Evolutionary conservation across 352 stramenopile species (phyloP).

Genomic region (Thalassiosira livingstoniorum): DNA sequence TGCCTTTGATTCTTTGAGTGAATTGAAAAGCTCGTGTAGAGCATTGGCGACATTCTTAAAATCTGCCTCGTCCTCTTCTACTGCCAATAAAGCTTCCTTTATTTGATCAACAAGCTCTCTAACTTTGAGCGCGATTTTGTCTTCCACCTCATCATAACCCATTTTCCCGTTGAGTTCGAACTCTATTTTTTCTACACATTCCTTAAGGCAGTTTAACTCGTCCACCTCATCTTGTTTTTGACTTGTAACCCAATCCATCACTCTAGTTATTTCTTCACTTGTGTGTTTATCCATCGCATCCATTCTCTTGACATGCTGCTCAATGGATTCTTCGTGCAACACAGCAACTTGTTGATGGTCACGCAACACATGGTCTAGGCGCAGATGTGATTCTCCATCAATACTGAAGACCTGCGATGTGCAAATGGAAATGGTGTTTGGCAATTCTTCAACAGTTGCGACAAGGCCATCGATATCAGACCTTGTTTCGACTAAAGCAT

Average conservation of each 20-base stretch:
- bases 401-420: conserved; percentile 24
- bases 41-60: conserved; percentile 50
- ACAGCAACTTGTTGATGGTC: not conserved
- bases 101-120: conserved; percentile 48
- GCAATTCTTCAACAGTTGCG: conserved; percentile 21
- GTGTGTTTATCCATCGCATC: conserved; percentile 27
- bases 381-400: not conserved
- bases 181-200: conserved; percentile 28
- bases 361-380: not conserved
- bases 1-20: conserved; percentile 43
- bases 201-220: conserved; percentile 18
- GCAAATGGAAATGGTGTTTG: conserved; percentile 37
- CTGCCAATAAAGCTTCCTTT: conserved; percentile 33
- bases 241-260: conserved; percentile 28
- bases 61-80: conserved; percentile 50
- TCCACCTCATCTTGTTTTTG: conserved; percentile 25
- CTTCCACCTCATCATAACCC: conserved; percentile 28
- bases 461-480: conserved; percentile 10
- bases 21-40: conserved; percentile 42
- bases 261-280: conserved; percentile 18
- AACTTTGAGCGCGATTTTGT: conserved; percentile 38
- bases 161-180: conserved; percentile 26
- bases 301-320: conserved; percentile 14
- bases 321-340: conserved; percentile 8
- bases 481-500: conserved; percentile 15